Conservation (phyloP, 805 yeast species). For the Ogataea pini region DNA sequence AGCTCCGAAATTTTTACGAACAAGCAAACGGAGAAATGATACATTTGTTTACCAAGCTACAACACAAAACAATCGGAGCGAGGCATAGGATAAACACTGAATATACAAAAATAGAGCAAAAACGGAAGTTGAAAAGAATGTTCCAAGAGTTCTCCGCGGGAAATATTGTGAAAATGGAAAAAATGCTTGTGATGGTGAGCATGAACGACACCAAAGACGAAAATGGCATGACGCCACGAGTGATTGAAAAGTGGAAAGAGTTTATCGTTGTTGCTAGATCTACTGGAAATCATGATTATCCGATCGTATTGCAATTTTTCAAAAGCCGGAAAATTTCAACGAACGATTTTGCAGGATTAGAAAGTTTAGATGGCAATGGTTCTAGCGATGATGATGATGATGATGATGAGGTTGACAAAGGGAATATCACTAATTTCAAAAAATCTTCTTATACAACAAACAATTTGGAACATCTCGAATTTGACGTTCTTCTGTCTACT, state of each 20-base stretch:
- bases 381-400: constrained; percentile 14
- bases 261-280: constrained; percentile 69
- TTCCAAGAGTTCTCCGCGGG: constrained; percentile 48
- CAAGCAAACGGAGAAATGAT: constrained; percentile 22
- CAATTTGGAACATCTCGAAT: constrained; percentile 19
- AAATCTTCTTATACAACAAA: constrained; percentile 3
- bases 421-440: background rate
- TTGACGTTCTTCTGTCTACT: constrained; percentile 23
- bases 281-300: constrained; percentile 51
- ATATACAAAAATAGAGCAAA: constrained; percentile 23
- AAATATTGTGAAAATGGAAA: constrained; percentile 64
- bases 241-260: constrained; percentile 78
- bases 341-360: constrained; percentile 18
- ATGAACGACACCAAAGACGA: constrained; percentile 41
- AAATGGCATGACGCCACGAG: constrained; percentile 46
- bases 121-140: constrained; percentile 27
- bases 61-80: constrained; percentile 26
- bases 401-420: constrained; percentile 12
- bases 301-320: constrained; percentile 66
- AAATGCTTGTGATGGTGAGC: constrained; percentile 59
- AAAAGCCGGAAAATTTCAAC: constrained; percentile 41
- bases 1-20: constrained; percentile 15
- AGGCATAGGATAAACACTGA: constrained; percentile 21
- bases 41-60: constrained; percentile 25
- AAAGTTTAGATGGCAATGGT: constrained; percentile 11